Base-by-base conservation (phyloP, 805 yeast species). In the Metschnikowia sp. region DNA sequence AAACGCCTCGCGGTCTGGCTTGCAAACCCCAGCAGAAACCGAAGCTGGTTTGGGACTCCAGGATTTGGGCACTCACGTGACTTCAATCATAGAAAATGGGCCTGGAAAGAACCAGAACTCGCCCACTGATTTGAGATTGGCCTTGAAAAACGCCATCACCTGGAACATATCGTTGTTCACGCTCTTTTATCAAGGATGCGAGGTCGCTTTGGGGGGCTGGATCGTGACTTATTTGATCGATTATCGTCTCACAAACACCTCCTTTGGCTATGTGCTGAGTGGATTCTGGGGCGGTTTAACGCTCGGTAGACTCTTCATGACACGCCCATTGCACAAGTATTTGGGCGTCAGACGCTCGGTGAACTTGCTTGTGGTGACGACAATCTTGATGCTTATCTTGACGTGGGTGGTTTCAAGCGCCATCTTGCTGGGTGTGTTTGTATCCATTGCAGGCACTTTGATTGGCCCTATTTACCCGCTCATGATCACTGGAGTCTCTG, bases 261-360 rank as follows among this genome's bases (percentile, higher is more conserved):
- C 55, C 1, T 53, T 50, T 28, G 63, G 63, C 1, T 59, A 60
- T 37, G 62, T 57, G 13, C 57, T 57, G 52, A 54, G 58, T 35
- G 63, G 62, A 0, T 59, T 57, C 47, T 60, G 61, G 60, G 59
- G 58, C 1, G 62, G 63, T n/a, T 49, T 60, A n/a, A 60, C 62
- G 2, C 29, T 60, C 6, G 63, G 63, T 3, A 39, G 63, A 11
- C 48, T 57, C 19, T 39, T 45, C 22, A 34, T 57, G 40, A 60
- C 63, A n/a, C 48, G 56, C 8, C 49, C 54, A 8, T 38, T 55
- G 8, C 54, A 57, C 50, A 55, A 45, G 32, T 37, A 10, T 7
- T 22, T 52, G 15, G 63, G 63, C 2, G 59, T 57, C 12, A 44
- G 58, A 8, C 44, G 57, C 11, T 45, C 55, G 3, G 50, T 56